These are phyloP conservation scores for Ulota crispa DNA, from an alignment of 225 moss, liverwort and hornwort species.

Conservation along the genomic window DNA sequence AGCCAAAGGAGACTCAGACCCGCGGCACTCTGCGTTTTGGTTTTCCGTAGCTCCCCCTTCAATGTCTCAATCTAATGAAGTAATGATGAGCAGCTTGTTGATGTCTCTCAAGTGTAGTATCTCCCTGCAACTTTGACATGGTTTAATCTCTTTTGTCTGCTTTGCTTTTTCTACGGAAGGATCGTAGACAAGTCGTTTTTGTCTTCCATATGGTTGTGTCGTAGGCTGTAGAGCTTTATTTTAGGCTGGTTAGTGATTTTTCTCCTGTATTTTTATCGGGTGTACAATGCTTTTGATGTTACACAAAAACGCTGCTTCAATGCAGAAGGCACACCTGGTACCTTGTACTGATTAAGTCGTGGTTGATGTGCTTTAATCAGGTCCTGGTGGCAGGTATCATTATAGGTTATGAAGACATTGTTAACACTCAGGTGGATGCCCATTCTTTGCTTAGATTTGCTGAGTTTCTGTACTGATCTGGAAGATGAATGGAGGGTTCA, in stretches of 20 bases:
- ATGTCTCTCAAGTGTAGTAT: constrained; percentile 82
- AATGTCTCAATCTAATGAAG: constrained; percentile 98
- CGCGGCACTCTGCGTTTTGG: too few relatives aligned
- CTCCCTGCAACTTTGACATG: background rate
- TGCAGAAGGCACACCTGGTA: background rate
- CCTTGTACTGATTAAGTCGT: constrained; percentile 18
- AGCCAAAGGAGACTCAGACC: too few relatives aligned
- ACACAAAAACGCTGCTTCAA: background rate
- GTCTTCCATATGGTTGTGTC: background rate
- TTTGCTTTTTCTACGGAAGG: background rate
- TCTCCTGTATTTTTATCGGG: background rate
- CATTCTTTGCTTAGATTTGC: background rate
- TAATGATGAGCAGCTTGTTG: constrained; percentile 97
- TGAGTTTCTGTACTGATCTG: background rate
- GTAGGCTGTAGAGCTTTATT: background rate
- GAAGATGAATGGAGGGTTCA: background rate
- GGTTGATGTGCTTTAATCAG: constrained; percentile 41
- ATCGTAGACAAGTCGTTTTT: background rate
- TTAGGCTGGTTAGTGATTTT: background rate
- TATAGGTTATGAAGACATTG: constrained; percentile 99
- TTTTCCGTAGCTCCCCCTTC: constrained; percentile 94
- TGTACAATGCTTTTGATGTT: constrained; percentile 4
- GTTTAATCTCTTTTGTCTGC: background rate
- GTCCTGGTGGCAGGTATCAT: constrained; percentile 97
- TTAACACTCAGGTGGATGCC: constrained; percentile 84